phyloP scores from a whole-genome alignment of 1,139 yeast genomes.

The Zygoascus sp. region DNA sequence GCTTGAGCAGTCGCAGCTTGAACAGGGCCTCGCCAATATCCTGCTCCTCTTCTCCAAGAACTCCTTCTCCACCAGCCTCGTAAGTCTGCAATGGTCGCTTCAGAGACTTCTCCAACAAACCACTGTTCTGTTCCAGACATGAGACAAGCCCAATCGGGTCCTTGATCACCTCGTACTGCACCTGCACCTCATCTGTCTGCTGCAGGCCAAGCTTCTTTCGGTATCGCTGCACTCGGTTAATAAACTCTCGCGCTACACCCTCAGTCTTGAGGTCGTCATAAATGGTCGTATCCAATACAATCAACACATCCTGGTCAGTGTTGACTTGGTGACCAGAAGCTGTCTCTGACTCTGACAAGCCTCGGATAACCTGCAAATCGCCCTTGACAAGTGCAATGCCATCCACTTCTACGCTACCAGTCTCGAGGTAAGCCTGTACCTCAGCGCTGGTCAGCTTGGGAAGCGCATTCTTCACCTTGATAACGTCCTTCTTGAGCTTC shows the following conservation, averaged over 20 bases:
- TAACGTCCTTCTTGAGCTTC: conserved; percentile 90
- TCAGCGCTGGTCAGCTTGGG: conserved; percentile 76
- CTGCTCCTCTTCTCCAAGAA: conserved; percentile 82
- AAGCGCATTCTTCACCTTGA: conserved; percentile 89
- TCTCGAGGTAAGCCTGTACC: conserved; percentile 67
- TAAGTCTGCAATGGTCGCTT: conserved; percentile 45
- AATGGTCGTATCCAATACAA: conserved; percentile 81
- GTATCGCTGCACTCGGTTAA: conserved; percentile 95
- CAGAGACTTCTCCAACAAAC: conserved; percentile 70
- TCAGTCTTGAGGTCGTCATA: conserved; percentile 88
- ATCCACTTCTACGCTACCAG: conserved; percentile 80
- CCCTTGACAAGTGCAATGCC: conserved; percentile 84
- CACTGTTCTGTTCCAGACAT: conserved; percentile 62
- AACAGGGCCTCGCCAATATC: conserved; percentile 80
- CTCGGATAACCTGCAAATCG: conserved; percentile 87
- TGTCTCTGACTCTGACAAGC: conserved; percentile 62
- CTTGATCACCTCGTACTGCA: conserved; percentile 66
- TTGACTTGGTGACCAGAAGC: conserved; percentile 73
- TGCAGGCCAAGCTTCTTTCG: conserved; percentile 95
- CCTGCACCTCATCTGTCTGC: conserved; percentile 91
- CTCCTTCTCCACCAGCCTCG: conserved; percentile 23
- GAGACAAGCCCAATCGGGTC: conserved; percentile 63
- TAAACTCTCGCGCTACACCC: conserved; percentile 93
- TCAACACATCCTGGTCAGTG: conserved; percentile 81
- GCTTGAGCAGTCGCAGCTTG: conserved; percentile 69